Base-by-base conservation (phyloP, 176 grass and related monocot species). In the Cenchrus fungigraminus region DNA sequence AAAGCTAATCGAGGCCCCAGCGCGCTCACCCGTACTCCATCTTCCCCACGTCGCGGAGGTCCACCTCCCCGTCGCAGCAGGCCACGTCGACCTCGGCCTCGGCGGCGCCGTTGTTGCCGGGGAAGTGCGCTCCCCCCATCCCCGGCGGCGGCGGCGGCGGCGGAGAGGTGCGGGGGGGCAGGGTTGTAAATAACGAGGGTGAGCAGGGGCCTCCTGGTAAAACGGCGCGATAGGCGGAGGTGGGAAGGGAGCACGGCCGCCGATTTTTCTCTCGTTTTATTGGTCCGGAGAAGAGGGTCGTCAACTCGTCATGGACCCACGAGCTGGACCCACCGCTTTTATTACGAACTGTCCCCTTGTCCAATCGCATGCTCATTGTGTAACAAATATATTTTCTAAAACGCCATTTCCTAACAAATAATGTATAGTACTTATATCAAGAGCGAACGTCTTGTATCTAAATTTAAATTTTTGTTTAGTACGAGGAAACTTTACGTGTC, bases 21-120 rank as follows among this genome's bases (percentile, higher is more conserved):
- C 16, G 0, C 7, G 56, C 75, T 83, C 79, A 95, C 93, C 93
- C 91, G 74, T 92, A 76, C 65, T 95, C 80, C 91, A 93, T 82
- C 91, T 93, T 95, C 34, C 90, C 91, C 22, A 79, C 78, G 47
- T 83, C 88, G 15, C 89, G 83, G 85, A 44, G 86, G 44, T 47
- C 40, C 10, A 8, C 47, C 37, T 29, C 67, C 6, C 28, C 67
- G 42, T 31, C 67, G 16, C 16, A 14, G 4, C 16, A 14, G 4
- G 6, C 15, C 7, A 52, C 72, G 19, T 55, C 81, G 34, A 73
- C 77, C n/a, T 37, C 57, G 17, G 25, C 46, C n/a, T 37, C 57
- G 17, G 25, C 46, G 61, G 43, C 65, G 57, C 16, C 56, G 46
- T 68, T 80, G 16, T 78, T 78, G 12, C 49, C 83, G 74, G 64